Base-by-base conservation (phyloP, 805 yeast genomes). In the Naumovozyma baii region DNA sequence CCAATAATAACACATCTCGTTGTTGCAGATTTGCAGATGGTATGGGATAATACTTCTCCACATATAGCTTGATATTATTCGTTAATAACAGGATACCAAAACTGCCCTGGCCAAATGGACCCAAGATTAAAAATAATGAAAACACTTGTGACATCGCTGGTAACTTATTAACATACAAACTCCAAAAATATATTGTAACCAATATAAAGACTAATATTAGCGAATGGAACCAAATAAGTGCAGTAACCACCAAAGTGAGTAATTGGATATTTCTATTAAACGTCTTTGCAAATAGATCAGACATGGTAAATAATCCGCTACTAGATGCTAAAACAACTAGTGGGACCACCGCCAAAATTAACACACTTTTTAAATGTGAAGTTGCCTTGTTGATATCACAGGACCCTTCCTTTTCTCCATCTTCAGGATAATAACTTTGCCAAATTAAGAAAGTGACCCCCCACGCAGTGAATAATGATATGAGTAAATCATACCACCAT, bases 41-140 rank as follows among this genome's bases (percentile, higher is more conserved):
- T 22, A 7, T 7, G 7, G 47, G 51, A 41, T 44, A 45, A 31
- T 46, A 46, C 15, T 25, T 33, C 12, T 39, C 46, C 9, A 41
- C 47, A 34, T 59, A 54, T 12, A 41, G 34, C 39, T 50, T 50
- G 41, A 43, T 50, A 50, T 74, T 71, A 20, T 58, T 49, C 8
- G 83, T 79, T 46, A 76, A 64, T 37, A 73, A 59, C 45, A 78
- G 59, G 10, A 82, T 68, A 2, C 82, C 83, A 58, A 67, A 83
- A 2, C 84, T 73, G 1, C 88, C 94, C 59, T 86, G 95, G 18
- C 95, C 95, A 52, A 82, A 59, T 31, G 86, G 78, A 5, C 95
- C 95, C 34, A 85, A 66, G 2, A 92, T 87, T 39, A 84, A 69
- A 53, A 85, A 83, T 33, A 76, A 62, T n/a, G 86, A 70, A 54